phyloP scores from a whole-genome alignment of 768 basidiomycete genomes.

The Russula foetens region DNA sequence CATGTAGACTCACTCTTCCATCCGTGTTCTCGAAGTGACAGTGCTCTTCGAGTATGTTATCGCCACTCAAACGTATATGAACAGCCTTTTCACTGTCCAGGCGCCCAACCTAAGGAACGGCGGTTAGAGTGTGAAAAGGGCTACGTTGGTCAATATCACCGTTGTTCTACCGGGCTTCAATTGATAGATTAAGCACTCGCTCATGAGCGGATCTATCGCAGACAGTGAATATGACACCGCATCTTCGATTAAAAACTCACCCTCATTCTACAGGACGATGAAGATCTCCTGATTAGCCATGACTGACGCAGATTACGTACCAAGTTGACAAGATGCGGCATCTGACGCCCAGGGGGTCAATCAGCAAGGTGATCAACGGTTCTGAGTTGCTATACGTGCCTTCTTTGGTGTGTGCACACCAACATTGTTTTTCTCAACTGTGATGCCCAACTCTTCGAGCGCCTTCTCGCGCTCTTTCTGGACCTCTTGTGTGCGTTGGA shows the following conservation, averaged over 20 bases:
- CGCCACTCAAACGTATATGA: slow-evolving; percentile 87
- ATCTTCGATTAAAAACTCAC: slow-evolving; percentile 3
- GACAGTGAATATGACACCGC: background rate
- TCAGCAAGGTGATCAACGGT: background rate
- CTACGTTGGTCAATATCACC: slow-evolving; percentile 33
- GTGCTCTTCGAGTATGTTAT: slow-evolving; percentile 87
- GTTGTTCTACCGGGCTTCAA: slow-evolving; percentile 79
- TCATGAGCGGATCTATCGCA: slow-evolving; percentile 82
- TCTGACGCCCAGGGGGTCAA: slow-evolving; percentile 35
- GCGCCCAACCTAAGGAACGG: slow-evolving; percentile 61
- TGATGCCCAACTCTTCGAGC: slow-evolving; percentile 94
- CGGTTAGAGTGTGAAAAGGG: slow-evolving; percentile 7
- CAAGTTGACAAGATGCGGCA: slow-evolving; percentile 91
- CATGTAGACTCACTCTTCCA: slow-evolving; percentile 76
- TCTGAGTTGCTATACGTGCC: slow-evolving; percentile 26
- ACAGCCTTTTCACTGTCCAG: slow-evolving; percentile 73
- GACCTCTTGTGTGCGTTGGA: slow-evolving; percentile 84
- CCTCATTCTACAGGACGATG: slow-evolving; percentile 15
- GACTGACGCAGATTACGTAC: slow-evolving; percentile 38
- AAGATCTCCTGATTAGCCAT: background rate
- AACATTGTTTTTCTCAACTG: slow-evolving; percentile 92
- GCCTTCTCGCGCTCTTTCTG: slow-evolving; percentile 98
- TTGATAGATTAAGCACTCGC: slow-evolving; percentile 90
- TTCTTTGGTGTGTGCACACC: slow-evolving; percentile 98
- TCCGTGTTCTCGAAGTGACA: slow-evolving; percentile 85